Conservation (phyloP, 1,284 basidiomycete species). For the Ustilago nuda region DNA sequence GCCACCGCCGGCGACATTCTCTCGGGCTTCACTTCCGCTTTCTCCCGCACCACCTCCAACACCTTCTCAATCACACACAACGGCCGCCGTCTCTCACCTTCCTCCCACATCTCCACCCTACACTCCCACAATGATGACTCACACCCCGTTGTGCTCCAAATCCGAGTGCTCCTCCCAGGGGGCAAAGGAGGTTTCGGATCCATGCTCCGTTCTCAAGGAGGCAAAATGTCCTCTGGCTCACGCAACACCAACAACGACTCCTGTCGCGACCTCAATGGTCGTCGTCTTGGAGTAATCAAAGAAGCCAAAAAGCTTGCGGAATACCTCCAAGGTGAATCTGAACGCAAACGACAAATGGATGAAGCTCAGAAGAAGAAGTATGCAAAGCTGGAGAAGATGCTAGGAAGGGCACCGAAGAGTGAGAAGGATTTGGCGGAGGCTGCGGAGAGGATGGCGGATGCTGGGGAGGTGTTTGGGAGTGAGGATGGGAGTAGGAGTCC, state of each 20-base stretch:
- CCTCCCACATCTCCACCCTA: conserved; percentile 7
- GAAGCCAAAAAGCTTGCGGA: conserved; percentile 94
- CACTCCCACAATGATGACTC: conserved; percentile 7
- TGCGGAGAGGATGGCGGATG: conserved; percentile 60
- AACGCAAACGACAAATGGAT: conserved; percentile 77
- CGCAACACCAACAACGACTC: conserved; percentile 82
- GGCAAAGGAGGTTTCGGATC: conserved; percentile 98
- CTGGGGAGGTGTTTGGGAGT: conserved; percentile 54
- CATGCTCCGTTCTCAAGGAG: conserved; percentile 94
- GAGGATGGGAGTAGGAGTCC: conserved; percentile 23
- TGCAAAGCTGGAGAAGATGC: conserved; percentile 79
- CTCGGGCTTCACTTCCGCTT: conserved; percentile 27
- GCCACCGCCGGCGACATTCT: conserved; percentile 42
- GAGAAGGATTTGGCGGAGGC: conserved; percentile 68
- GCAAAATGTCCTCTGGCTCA: conserved; percentile 85
- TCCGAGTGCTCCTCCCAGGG: conserved; percentile 73
- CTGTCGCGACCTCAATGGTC: conserved; percentile 90
- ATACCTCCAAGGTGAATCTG: conserved; percentile 86
- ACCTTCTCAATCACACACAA: conserved; percentile 27
- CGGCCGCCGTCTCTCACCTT: conserved; percentile 16
- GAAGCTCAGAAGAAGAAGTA: conserved; percentile 80
- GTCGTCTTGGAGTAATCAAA: conserved; percentile 91
- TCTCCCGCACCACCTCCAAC: conserved; percentile 10
- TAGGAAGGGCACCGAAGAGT: conserved; percentile 57
- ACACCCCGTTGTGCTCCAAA: conserved; percentile 43